Evolutionary conservation across 139 green algal genomes (phyloP).

Genomic region (Gonium pectorale): DNA sequence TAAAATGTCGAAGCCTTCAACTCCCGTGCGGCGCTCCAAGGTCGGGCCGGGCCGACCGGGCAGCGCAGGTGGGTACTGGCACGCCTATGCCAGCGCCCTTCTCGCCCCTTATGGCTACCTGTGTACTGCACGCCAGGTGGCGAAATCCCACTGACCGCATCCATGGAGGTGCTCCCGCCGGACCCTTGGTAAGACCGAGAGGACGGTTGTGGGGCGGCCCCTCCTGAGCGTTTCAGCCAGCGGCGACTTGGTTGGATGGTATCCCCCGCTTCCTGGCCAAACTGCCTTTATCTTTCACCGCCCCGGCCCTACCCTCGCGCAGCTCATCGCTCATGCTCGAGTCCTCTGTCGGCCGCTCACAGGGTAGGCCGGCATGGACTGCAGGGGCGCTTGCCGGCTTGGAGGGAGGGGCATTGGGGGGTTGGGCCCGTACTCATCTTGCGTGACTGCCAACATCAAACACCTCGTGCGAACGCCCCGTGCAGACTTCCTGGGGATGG

Average conservation of each 20-base stretch:
- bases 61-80: not conserved
- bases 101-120: not conserved
- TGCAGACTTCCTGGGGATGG: not conserved
- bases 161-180: slow-evolving; percentile 42
- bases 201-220: not conserved
- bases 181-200: slow-evolving; percentile 1
- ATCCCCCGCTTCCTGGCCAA: too few species aligned
- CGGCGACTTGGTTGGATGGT: too few species aligned
- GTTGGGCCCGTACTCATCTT: too few species aligned
- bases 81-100: too few species aligned
- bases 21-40: slow-evolving; percentile 28
- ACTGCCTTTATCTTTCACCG: too few species aligned
- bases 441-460: too few species aligned
- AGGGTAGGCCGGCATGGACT: not conserved
- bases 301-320: too few species aligned
- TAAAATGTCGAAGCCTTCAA: slow-evolving; percentile 38
- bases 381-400: too few species aligned
- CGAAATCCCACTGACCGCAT: slow-evolving; percentile 38
- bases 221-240: too few species aligned
- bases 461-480: too few species aligned
- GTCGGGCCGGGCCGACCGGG: slow-evolving; percentile 1
- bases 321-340: not conserved
- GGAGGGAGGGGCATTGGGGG: too few species aligned
- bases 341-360: not conserved
- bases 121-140: not conserved